Evolutionary conservation across 495 filamentous ascomycete genomes (phyloP).

Genomic region (Tuber umbilicatum): DNA sequence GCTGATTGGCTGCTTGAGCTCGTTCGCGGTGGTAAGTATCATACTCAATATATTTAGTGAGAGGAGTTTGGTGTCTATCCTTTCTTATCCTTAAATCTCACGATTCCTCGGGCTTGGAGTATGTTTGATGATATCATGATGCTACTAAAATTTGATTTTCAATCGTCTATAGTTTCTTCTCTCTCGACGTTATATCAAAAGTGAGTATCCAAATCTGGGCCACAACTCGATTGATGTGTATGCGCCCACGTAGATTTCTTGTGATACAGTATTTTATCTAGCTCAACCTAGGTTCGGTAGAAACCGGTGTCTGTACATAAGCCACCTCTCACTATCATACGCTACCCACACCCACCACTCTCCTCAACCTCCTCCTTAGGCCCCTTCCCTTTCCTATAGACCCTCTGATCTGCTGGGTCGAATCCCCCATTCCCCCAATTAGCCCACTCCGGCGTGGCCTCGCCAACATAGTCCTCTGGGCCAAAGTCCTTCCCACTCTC

Average conservation of each 20-base stretch:
- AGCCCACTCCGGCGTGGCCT: constrained; percentile 83
- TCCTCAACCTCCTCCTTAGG: constrained; percentile 25
- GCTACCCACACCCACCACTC: constrained; percentile 29
- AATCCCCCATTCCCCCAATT: constrained; percentile 92
- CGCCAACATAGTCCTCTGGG: constrained; percentile 84
- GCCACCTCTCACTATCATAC: background rate
- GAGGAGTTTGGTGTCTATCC: background rate
- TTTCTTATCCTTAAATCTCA: background rate
- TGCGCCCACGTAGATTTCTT: background rate
- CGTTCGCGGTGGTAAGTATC: background rate
- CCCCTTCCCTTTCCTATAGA: constrained; percentile 67
- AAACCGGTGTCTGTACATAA: background rate
- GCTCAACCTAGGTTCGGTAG: background rate
- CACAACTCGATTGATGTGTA: background rate
- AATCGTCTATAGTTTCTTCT: background rate
- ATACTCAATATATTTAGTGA: background rate
- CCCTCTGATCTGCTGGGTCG: constrained; percentile 79
- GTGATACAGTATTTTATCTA: background rate
- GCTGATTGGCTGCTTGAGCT: background rate
- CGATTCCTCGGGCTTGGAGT: background rate
- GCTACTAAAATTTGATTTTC: background rate
- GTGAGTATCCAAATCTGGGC: background rate
- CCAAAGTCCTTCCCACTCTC: constrained; percentile 66
- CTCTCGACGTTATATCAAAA: background rate
- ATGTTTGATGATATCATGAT: background rate